Conservation (phyloP, 139 green algal species). For the Chlamydomonas sp. region DNA sequence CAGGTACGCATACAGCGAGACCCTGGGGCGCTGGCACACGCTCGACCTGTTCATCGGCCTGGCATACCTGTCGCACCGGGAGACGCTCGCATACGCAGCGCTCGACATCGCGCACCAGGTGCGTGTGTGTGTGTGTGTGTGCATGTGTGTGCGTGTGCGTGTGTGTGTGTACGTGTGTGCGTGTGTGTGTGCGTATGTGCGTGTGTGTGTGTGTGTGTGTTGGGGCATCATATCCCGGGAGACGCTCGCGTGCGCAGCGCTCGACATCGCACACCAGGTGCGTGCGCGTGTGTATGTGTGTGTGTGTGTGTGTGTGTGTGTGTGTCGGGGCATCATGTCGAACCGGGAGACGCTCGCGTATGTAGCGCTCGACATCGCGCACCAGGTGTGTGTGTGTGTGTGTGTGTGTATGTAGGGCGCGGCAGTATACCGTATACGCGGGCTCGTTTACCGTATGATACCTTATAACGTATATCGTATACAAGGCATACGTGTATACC, state of each 20-base stretch:
- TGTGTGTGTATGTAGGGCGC: background rate
- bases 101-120: slow-evolving; percentile 69
- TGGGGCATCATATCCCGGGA: slow-evolving; percentile 16
- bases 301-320: background rate
- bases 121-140: background rate
- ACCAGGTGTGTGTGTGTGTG: background rate
- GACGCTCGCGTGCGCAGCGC: slow-evolving; percentile 34
- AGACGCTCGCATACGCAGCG: slow-evolving; percentile 38
- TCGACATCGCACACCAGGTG: slow-evolving; percentile 72
- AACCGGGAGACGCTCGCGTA: slow-evolving; percentile 33
- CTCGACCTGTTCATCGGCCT: slow-evolving; percentile 77
- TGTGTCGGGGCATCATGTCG: background rate
- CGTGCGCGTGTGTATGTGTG: background rate
- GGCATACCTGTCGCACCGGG: slow-evolving; percentile 59
- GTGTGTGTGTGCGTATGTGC: background rate
- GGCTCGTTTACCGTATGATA: background rate
- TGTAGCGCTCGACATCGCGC: slow-evolving; percentile 59
- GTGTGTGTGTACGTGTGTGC: background rate
- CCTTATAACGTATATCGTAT: no score
- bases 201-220: slow-evolving; percentile 3
- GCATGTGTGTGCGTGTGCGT: background rate
- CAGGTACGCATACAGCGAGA: slow-evolving; percentile 70
- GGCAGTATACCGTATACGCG: no score
- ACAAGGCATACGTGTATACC: no score
- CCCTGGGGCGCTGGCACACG: slow-evolving; percentile 65